phyloP scores from a whole-genome alignment of 805 yeast species.

The Ogataea saltuana region DNA sequence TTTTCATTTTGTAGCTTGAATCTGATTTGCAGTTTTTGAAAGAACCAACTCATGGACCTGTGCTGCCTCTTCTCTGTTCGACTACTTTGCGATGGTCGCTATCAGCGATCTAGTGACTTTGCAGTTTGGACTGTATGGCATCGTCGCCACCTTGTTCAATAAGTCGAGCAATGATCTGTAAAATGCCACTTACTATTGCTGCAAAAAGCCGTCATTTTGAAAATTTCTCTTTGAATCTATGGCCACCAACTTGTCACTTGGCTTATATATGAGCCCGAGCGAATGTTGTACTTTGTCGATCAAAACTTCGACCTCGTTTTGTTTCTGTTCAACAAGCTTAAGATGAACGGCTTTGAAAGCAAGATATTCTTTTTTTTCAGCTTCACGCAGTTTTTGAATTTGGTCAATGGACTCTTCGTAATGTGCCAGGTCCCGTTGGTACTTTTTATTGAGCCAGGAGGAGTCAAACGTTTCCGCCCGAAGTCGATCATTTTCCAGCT shows the following conservation, averaged over 20 bases:
- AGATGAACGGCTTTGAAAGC: neutral
- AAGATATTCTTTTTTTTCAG: neutral
- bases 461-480: too few relatives aligned
- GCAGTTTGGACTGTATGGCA: too few relatives aligned
- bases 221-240: neutral
- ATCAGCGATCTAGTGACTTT: neutral
- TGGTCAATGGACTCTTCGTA: neutral
- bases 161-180: too few relatives aligned
- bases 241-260: too few relatives aligned
- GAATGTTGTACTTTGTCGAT: neutral
- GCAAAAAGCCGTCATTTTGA: too few relatives aligned
- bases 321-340: neutral
- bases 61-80: neutral
- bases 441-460: too few relatives aligned
- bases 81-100: neutral
- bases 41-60: conserved; percentile 2
- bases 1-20: conserved; percentile 2
- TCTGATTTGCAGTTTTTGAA: conserved; percentile 1
- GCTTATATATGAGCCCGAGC: too few relatives aligned
- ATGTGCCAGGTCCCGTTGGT: neutral
- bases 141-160: too few relatives aligned
- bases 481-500: too few relatives aligned
- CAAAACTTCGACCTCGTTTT: neutral
- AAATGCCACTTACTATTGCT: too few relatives aligned
- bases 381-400: neutral